Conservation (phyloP, 1,284 basidiomycete genomes). For the Singerocomus inundabilis region DNA sequence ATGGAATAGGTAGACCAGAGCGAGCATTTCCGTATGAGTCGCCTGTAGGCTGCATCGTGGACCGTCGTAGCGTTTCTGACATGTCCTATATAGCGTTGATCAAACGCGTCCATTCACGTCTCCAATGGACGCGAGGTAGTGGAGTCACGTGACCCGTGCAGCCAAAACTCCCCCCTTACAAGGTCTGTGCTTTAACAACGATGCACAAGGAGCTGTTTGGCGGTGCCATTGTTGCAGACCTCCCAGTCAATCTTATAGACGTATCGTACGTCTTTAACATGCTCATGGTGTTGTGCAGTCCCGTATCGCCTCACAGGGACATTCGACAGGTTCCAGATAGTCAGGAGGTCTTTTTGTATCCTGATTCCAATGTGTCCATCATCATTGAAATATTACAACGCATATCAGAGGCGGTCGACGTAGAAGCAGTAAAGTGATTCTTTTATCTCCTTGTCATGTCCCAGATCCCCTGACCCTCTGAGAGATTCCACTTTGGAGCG, state of each 20-base stretch:
- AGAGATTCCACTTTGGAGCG: conserved; percentile 88
- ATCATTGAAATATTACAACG: conserved; percentile 85
- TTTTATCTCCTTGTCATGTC: background rate
- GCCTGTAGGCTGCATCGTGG: conserved; percentile 52
- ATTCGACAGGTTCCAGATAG: conserved; percentile 95
- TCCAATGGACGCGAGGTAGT: background rate
- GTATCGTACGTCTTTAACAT: conserved; percentile 68
- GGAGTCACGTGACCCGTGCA: conserved; percentile 20
- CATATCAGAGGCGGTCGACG: conserved; percentile 56
- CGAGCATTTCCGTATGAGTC: conserved; percentile 53
- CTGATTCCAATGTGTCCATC: conserved; percentile 64
- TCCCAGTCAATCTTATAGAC: conserved; percentile 70
- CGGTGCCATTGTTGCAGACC: conserved; percentile 73
- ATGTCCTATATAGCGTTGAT: conserved; percentile 9
- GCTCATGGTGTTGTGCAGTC: background rate
- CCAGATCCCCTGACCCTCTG: conserved; percentile 10
- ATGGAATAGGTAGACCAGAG: conserved; percentile 56
- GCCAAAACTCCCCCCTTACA: background rate
- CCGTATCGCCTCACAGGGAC: conserved; percentile 48
- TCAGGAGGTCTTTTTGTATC: conserved; percentile 90
- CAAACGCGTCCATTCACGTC: conserved; percentile 1
- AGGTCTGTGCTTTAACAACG: conserved; percentile 7
- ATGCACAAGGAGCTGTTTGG: conserved; percentile 50
- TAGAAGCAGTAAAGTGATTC: conserved; percentile 63
- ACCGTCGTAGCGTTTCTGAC: conserved; percentile 31